These are phyloP conservation scores for Cladosporium austrohemisphaericum DNA, from an alignment of 2,329 filamentous ascomycete genomes.

Conservation along the genomic window DNA sequence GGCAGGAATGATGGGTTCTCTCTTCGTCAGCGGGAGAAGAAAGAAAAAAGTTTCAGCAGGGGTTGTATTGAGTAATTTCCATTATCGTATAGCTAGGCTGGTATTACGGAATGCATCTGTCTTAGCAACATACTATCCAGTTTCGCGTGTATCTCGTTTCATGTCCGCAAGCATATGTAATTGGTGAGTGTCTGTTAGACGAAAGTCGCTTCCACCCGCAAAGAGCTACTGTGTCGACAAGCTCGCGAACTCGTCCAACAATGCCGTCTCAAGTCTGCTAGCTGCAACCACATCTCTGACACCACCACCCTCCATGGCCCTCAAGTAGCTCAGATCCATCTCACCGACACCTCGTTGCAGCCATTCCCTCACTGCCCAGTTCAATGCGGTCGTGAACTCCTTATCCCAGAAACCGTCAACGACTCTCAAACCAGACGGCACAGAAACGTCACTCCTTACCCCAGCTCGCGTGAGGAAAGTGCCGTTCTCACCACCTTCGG, in stretches of 20 bases:
- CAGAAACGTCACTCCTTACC: too few relatives aligned
- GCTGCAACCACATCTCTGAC: neutral
- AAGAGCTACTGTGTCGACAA: too few relatives aligned
- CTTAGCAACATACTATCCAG: too few relatives aligned
- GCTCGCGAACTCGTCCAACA: neutral
- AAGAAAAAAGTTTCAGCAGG: neutral
- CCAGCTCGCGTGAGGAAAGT: too few relatives aligned
- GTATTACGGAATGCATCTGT: too few relatives aligned
- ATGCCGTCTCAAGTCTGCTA: neutral
- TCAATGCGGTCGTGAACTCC: neutral
- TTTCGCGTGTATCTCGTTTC: too few relatives aligned
- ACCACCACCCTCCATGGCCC: neutral
- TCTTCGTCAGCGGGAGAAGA: neutral
- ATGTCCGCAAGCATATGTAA: too few relatives aligned
- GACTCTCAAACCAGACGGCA: neutral
- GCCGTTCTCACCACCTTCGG: too few relatives aligned
- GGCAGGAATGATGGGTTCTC: constrained; percentile 28
- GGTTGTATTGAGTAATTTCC: neutral
- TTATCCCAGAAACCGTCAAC: neutral
- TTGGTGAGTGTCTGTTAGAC: too few relatives aligned
- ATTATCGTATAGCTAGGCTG: too few relatives aligned
- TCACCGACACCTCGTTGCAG: neutral
- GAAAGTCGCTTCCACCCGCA: too few relatives aligned
- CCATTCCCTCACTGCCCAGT: neutral
- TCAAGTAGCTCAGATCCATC: neutral